Conservation (phyloP, 306 rosid genomes). For the Lagenaria siceraria region DNA sequence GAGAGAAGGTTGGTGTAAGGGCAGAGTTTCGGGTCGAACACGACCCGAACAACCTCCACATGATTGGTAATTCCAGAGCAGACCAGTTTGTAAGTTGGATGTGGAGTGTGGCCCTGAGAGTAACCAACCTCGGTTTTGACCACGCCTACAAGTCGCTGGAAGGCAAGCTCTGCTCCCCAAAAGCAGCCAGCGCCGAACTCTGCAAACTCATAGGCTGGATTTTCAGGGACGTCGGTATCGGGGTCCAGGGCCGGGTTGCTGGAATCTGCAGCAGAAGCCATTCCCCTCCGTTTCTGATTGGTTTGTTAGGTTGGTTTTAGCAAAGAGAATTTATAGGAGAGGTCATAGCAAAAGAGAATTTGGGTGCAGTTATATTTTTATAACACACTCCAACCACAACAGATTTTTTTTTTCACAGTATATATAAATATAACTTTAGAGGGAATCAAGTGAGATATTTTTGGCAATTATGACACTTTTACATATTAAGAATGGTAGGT, state of each 20-base stretch:
- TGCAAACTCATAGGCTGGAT: slow-evolving; percentile 48
- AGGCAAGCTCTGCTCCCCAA: slow-evolving; percentile 76
- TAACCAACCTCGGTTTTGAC: slow-evolving; percentile 80
- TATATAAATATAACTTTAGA: too few relatives aligned
- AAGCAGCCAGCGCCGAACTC: slow-evolving; percentile 84
- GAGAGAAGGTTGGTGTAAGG: slow-evolving; percentile 40
- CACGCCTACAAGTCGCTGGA: slow-evolving; percentile 60
- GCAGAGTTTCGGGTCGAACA: slow-evolving; percentile 56
- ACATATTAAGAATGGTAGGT: too few relatives aligned
- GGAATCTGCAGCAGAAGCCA: neutral
- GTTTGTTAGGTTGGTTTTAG: neutral
- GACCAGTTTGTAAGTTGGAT: slow-evolving; percentile 46
- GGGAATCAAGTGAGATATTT: too few relatives aligned
- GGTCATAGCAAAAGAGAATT: too few relatives aligned
- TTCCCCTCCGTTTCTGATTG: slow-evolving; percentile 1
- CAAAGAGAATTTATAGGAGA: neutral
- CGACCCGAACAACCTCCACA: slow-evolving; percentile 66
- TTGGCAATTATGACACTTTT: too few relatives aligned
- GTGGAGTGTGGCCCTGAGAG: slow-evolving; percentile 52
- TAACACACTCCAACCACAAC: too few relatives aligned
- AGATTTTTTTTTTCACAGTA: too few relatives aligned
- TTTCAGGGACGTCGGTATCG: slow-evolving; percentile 42
- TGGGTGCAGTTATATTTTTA: too few relatives aligned
- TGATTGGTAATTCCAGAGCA: slow-evolving; percentile 67
- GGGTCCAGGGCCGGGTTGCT: slow-evolving; percentile 40